phyloP scores from a whole-genome alignment of 164 flowering plant species.

The Paratinospora sagittata region DNA sequence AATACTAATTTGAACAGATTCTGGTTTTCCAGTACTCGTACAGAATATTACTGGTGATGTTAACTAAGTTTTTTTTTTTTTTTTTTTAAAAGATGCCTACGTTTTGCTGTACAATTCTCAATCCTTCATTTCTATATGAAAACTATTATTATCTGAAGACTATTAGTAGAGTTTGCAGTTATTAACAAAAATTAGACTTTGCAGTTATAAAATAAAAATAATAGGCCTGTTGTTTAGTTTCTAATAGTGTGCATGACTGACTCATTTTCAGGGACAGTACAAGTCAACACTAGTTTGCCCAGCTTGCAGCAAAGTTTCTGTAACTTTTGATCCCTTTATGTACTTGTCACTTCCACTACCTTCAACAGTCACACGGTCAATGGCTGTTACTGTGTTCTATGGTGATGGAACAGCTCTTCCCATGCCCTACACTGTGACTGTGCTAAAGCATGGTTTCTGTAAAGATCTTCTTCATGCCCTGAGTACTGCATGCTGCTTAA shows the following conservation, averaged over 20 bases:
- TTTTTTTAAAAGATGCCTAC: no score
- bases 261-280: constrained; percentile 73
- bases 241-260: constrained; percentile 10
- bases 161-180: no score
- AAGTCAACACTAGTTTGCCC: constrained; percentile 95
- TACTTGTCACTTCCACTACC: constrained; percentile 83
- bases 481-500: constrained; percentile 68
- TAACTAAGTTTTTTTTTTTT: no score
- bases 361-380: constrained; percentile 56
- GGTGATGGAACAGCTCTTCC: constrained; percentile 83
- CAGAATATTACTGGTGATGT: no score
- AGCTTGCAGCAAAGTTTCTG: constrained; percentile 74
- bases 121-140: no score
- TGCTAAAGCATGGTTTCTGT: constrained; percentile 55
- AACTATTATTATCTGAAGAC: no score
- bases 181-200: no score
- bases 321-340: constrained; percentile 94
- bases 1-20: no score
- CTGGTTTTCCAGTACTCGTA: no score
- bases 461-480: constrained; percentile 67
- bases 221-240: background rate
- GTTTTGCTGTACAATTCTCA: no score
- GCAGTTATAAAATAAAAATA: no score
- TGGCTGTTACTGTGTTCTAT: constrained; percentile 75
- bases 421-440: constrained; percentile 76